phyloP scores from a whole-genome alignment of 352 stramenopile genomes.

The Phytopythium sindhum region DNA sequence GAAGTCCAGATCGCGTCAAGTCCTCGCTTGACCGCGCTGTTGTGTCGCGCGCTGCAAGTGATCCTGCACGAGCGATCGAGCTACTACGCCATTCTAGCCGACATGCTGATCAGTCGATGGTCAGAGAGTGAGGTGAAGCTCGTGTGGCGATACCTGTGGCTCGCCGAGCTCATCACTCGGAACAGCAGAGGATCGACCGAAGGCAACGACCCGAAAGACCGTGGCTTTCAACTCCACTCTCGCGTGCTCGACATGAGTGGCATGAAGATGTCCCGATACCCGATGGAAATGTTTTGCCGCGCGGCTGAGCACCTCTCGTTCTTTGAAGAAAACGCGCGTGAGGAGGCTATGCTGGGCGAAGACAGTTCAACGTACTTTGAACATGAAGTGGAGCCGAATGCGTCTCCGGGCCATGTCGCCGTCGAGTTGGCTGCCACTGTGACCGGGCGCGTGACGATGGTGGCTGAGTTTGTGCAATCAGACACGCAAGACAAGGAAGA shows the following conservation, averaged over 20 bases:
- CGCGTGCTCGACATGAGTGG: slow-evolving; percentile 73
- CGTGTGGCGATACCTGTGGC: slow-evolving; percentile 82
- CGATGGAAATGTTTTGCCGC: slow-evolving; percentile 65
- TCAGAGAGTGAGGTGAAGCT: slow-evolving; percentile 74
- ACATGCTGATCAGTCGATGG: slow-evolving; percentile 74
- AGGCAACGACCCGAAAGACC: slow-evolving; percentile 55
- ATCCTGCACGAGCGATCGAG: slow-evolving; percentile 69
- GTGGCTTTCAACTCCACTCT: slow-evolving; percentile 68
- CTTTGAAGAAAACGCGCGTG: slow-evolving; percentile 64
- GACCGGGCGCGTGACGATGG: slow-evolving; percentile 33
- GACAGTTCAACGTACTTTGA: slow-evolving; percentile 46
- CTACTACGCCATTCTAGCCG: slow-evolving; percentile 69
- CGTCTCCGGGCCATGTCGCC: slow-evolving; percentile 39
- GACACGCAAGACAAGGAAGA: slow-evolving; percentile 8
- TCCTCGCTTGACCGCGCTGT: slow-evolving; percentile 58
- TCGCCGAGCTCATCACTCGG: slow-evolving; percentile 69
- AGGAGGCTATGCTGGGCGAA: slow-evolving; percentile 35
- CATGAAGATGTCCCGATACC: slow-evolving; percentile 57
- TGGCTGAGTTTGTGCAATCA: slow-evolving; percentile 36
- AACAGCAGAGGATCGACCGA: slow-evolving; percentile 35
- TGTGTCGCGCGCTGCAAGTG: slow-evolving; percentile 76
- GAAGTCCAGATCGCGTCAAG: slow-evolving; percentile 48
- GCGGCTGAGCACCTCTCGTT: slow-evolving; percentile 73
- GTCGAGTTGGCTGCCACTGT: slow-evolving; percentile 56
- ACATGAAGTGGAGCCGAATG: slow-evolving; percentile 58